A percentile compares a stretch with the other conserved stretches of the same genome.
phyloP scores from a whole-genome alignment of 1,284 basidiomycete species.

The Austroboletus sp. region DNA sequence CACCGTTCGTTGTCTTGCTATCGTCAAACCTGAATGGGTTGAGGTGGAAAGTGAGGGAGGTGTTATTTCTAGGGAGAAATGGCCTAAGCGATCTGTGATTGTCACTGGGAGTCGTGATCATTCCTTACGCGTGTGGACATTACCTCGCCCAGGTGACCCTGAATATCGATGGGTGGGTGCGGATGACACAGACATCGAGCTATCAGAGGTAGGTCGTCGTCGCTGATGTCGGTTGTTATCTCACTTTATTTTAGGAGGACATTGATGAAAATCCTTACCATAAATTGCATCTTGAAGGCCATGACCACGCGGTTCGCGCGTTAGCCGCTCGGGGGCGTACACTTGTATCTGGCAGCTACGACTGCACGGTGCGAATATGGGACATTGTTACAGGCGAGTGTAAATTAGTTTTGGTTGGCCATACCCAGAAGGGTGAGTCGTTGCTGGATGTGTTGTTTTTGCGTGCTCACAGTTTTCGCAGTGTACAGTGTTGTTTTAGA shows the following conservation, averaged over 20 bases:
- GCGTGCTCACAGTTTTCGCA: slow-evolving; percentile 29
- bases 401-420: slow-evolving; percentile 75
- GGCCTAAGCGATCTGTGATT: slow-evolving; percentile 82
- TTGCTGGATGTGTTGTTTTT: not conserved
- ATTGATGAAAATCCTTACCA: slow-evolving; percentile 88
- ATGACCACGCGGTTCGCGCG: slow-evolving; percentile 85
- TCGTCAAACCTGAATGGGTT: slow-evolving; percentile 79
- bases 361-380: slow-evolving; percentile 90
- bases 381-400: slow-evolving; percentile 85
- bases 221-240: not conserved
- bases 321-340: slow-evolving; percentile 85
- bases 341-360: slow-evolving; percentile 91
- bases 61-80: slow-evolving; percentile 57
- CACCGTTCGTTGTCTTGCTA: slow-evolving; percentile 86
- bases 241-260: slow-evolving; percentile 45
- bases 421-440: slow-evolving; percentile 79
- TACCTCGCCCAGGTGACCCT: slow-evolving; percentile 72
- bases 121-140: slow-evolving; percentile 82
- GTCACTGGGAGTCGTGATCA: slow-evolving; percentile 92
- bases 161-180: slow-evolving; percentile 67
- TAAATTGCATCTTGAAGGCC: slow-evolving; percentile 75
- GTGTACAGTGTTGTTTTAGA: slow-evolving; percentile 90
- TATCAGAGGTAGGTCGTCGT: slow-evolving; percentile 52
- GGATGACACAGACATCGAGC: slow-evolving; percentile 62
- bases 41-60: slow-evolving; percentile 60